phyloP scores from a whole-genome alignment of 495 filamentous ascomycete genomes.

The Penicillium malachiteum region DNA sequence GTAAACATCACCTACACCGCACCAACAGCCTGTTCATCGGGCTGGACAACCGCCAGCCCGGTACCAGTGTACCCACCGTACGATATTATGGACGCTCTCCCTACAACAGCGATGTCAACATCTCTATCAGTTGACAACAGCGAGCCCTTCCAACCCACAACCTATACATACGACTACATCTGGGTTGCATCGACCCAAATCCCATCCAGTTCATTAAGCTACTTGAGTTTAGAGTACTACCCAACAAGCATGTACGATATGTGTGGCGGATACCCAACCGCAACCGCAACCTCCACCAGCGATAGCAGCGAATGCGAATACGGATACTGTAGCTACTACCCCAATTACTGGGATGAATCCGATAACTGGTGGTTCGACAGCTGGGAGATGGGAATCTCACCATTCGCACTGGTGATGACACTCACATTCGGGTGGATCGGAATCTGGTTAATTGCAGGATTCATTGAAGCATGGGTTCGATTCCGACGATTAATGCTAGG shows the following conservation, averaged over 20 bases:
- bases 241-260: slow-evolving; percentile 21
- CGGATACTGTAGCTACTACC: slow-evolving; percentile 9
- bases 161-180: slow-evolving; percentile 29
- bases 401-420: slow-evolving; percentile 36
- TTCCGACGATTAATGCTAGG: slow-evolving; percentile 54
- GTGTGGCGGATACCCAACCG: slow-evolving; percentile 5
- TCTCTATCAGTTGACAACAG: slow-evolving; percentile 30
- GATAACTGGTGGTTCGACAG: slow-evolving; percentile 27
- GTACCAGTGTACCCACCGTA: slow-evolving; percentile 17
- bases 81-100: slow-evolving; percentile 16
- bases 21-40: slow-evolving; percentile 31
- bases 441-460: slow-evolving; percentile 45
- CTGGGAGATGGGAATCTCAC: slow-evolving; percentile 28
- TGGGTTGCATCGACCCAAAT: slow-evolving; percentile 33
- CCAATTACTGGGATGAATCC: slow-evolving; percentile 17
- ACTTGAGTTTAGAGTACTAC: slow-evolving; percentile 21
- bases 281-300: background rate
- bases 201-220: slow-evolving; percentile 20
- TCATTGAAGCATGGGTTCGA: slow-evolving; percentile 49
- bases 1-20: slow-evolving; percentile 39
- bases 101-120: slow-evolving; percentile 23
- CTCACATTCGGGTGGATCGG: slow-evolving; percentile 39
- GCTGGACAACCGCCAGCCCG: slow-evolving; percentile 30
- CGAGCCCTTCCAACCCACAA: slow-evolving; percentile 27
- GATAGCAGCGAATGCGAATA: slow-evolving; percentile 10